Conservation (phyloP, 352 stramenopile genomes). For the Phytophthora niederhauseri region DNA sequence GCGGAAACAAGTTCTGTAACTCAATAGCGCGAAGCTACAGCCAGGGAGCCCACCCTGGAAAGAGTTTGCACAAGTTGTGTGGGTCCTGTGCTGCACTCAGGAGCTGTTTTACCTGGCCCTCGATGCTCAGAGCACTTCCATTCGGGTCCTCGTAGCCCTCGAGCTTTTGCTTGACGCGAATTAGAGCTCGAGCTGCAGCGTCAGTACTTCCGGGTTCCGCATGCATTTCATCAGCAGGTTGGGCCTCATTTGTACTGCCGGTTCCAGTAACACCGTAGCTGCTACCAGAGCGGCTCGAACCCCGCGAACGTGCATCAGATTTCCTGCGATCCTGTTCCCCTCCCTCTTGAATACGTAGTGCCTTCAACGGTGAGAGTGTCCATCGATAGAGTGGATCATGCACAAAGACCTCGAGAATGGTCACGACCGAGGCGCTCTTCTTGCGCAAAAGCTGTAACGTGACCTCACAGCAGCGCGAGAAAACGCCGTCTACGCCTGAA, state of each 20-base stretch:
- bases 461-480: constrained; percentile 94
- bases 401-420: constrained; percentile 99
- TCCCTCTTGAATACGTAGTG: constrained; percentile 76
- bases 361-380: constrained; percentile 94
- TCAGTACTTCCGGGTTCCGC: constrained; percentile 56
- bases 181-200: constrained; percentile 93
- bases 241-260: constrained; percentile 17
- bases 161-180: constrained; percentile 98
- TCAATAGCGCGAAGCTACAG: no score
- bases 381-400: constrained; percentile 99
- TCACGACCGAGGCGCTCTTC: constrained; percentile 95
- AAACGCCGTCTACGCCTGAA: constrained; percentile 95
- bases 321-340: constrained; percentile 31
- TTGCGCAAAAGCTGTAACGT: constrained; percentile 93
- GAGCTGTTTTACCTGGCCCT: constrained; percentile 98
- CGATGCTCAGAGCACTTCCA: constrained; percentile 96
- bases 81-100: constrained; percentile 96
- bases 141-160: constrained; percentile 98
- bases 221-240: constrained; percentile 36
- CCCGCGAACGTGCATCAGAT: constrained; percentile 16
- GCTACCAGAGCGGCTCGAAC: constrained; percentile 31
- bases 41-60: constrained; percentile 97
- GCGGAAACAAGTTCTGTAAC: no score
- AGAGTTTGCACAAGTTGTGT: constrained; percentile 97
- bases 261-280: constrained; percentile 13